phyloP scores from a whole-genome alignment of 805 yeast genomes.

The Candida nemodendra region DNA sequence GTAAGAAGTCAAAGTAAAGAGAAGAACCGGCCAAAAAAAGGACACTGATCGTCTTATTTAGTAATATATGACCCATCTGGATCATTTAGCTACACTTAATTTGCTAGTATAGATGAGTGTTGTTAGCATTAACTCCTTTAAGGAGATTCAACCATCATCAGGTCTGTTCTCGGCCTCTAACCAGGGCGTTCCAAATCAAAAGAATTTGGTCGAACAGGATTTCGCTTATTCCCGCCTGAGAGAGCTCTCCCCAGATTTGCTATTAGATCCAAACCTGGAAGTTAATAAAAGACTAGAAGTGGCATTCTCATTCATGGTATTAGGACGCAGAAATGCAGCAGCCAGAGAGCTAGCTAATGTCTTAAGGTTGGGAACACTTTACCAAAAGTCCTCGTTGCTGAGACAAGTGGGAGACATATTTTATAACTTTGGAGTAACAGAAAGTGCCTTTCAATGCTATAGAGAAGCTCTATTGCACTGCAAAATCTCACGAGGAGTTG shows the following conservation, averaged over 20 bases:
- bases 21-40: too few relatives aligned
- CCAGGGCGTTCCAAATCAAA: slow-evolving; percentile 15
- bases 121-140: slow-evolving; percentile 15
- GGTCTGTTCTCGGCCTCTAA: slow-evolving; percentile 19
- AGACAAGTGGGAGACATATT: slow-evolving; percentile 17
- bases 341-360: slow-evolving; percentile 20
- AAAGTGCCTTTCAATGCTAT: slow-evolving; percentile 15
- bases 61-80: too few relatives aligned
- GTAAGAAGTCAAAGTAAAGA: too few relatives aligned
- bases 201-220: slow-evolving; percentile 13
- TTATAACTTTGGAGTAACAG: slow-evolving; percentile 12
- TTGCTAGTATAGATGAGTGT: slow-evolving; percentile 16
- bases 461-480: slow-evolving; percentile 18
- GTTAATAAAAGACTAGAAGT: slow-evolving; percentile 10
- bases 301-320: slow-evolving; percentile 18
- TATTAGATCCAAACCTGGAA: slow-evolving; percentile 14
- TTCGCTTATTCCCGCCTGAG: slow-evolving; percentile 15
- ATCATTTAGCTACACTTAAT: slow-evolving; percentile 13
- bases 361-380: slow-evolving; percentile 12
- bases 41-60: too few relatives aligned
- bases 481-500: slow-evolving; percentile 12
- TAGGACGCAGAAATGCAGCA: slow-evolving; percentile 18
- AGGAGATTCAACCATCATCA: slow-evolving; percentile 17
- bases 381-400: slow-evolving; percentile 12
- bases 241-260: slow-evolving; percentile 5